Base-by-base conservation (phyloP, 257 asterid species). In the Fraxinus excelsior region DNA sequence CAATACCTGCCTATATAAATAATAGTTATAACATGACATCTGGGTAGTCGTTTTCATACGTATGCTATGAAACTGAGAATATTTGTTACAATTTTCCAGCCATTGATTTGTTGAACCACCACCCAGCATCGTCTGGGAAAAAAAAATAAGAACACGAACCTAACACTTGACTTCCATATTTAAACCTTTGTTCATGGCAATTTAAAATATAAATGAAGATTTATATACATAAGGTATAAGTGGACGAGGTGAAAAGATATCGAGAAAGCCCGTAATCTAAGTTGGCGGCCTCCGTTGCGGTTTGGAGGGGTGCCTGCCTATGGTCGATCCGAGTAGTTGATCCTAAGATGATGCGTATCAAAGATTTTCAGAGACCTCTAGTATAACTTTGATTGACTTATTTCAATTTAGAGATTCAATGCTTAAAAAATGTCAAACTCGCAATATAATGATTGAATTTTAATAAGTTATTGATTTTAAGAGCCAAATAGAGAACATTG, bases 31-130 rank as follows among this genome's bases (percentile, higher is more conserved):
- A 26, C 28, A 46, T 77, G 7, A 77, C 80, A 18, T 74, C 3
- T 53, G 78, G 81, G 71, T 37, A 31, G 87, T 84, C 87, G 21
- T 71, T 78, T 80, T 84, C 87, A 84, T 67, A 46, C 64, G 25
- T 40, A 78, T 69, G 78, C 81, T 71, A 71, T 66, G 78, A 28
- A 72, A 78, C 34, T 14, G 0, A 53, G 18, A 2, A 53, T 72
- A 83, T 12, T 73, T 60, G 37, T 65, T 60, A 31, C 21, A 70
- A 46, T 71, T 77, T 60, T 71, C 72, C 29, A 38, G 56, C 81
- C 83, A 32, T 32, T 32, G 37, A 75, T 84, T 81, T 84, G 87
- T 84, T 84, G 83, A 81, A 26, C 28, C 28, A 81, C 87, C 73
- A 84, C 85, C 76, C 71, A 78, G 76, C 81, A 81, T 84, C 85